phyloP scores from a whole-genome alignment of 2,329 filamentous ascomycete species.

The Xylariaceae sp. region DNA sequence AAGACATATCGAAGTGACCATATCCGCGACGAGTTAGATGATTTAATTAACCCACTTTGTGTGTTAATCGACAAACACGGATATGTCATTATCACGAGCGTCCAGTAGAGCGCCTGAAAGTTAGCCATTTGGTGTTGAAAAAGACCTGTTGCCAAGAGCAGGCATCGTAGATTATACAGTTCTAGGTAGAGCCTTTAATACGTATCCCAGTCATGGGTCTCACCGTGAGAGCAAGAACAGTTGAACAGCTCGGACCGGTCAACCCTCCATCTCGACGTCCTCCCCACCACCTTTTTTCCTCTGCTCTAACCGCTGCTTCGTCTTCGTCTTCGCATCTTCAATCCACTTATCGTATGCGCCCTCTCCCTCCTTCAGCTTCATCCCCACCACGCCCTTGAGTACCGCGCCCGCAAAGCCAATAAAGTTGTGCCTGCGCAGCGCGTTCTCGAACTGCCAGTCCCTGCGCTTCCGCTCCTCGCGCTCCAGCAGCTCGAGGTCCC shows the following conservation, averaged over 20 bases:
- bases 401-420: constrained; percentile 92
- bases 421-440: constrained; percentile 89
- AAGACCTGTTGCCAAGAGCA: not conserved
- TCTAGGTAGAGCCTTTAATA: too few relatives aligned
- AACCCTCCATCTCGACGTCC: constrained; percentile 46
- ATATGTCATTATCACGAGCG: not conserved
- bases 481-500: constrained; percentile 76
- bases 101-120: not conserved
- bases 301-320: constrained; percentile 46
- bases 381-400: constrained; percentile 78
- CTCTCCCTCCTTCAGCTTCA: constrained; percentile 69
- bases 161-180: not conserved
- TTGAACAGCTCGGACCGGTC: not conserved
- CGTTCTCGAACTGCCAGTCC: constrained; percentile 95
- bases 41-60: not conserved
- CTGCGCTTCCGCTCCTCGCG: constrained; percentile 81
- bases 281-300: constrained; percentile 43
- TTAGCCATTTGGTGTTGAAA: not conserved
- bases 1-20: not conserved
- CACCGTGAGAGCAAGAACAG: not conserved
- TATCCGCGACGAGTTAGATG: not conserved
- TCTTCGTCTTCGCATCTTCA: constrained; percentile 64
- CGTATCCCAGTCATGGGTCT: not conserved
- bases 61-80: not conserved
- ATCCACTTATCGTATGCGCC: constrained; percentile 74